Evolutionary conservation across 441 rosid species (phyloP), one percentile per base, ranked within the genome.

Genomic region (Capsella rubella): DNA sequence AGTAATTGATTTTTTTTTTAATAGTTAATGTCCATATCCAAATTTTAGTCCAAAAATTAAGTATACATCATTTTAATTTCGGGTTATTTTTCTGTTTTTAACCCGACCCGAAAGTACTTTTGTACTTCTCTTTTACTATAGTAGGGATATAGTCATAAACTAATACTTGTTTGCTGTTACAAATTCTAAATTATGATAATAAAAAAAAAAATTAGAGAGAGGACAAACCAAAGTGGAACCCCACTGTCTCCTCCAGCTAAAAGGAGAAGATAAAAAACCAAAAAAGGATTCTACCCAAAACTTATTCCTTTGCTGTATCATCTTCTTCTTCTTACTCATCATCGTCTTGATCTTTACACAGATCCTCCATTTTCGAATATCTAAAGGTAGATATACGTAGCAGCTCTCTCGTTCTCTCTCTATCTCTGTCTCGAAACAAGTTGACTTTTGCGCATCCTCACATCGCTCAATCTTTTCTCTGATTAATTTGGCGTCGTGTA

Each of bases 161-260:
- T 6, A 55, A n/a, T 39, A 27, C 3, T 14, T 7, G 0, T 57
- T 58, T 39, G 61, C 45, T 40, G 60, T 74, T 58, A 71, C 55
- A 72, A 72, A 3, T 68, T 40, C 7, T 8, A 54, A 42, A 53
- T 9, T 25, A 6, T 27, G n/a, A 47, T 7, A 6, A 4, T 4
- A 1, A 32, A 31, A 7, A 32, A 18, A 58, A 49, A 65, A 66
- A 43, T 8, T 1, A 11, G 45, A 40, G 7, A 60, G 35, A 61
- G 66, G 70, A 69, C 70, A 52, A 67, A 52, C 64, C 45, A 69
- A 69, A 69, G 79, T 69, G 79, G 79, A 75, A 75, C 79, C 74
- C 74, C 70, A 75, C 74, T 61, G 74, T 75, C 74, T 75, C 42
- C 45, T 50, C 54, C 72, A 64, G 49, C 64, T 21, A 59, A 47